A percentile compares a stretch with the other conserved stretches of the same genome.
Evolutionary conservation across 1,139 yeast genomes (phyloP).

Genomic region (Pichia sp.): DNA sequence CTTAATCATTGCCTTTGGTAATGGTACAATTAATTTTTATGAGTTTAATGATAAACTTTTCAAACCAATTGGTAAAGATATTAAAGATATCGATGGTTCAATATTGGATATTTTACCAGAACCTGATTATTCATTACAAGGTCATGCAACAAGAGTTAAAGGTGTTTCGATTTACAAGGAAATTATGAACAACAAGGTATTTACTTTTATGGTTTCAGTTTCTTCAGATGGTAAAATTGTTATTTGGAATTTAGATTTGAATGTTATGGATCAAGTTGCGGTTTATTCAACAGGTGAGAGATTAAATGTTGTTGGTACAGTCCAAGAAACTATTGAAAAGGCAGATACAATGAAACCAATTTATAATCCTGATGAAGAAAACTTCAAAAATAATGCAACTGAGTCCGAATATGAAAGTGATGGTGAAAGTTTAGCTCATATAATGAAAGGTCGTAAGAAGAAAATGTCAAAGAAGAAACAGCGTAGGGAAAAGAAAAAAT

Average conservation of each 20-base stretch:
- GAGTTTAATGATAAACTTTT: slow-evolving; percentile 34
- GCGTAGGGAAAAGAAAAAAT: slow-evolving; percentile 37
- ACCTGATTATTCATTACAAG: slow-evolving; percentile 56
- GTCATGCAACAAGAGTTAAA: slow-evolving; percentile 83
- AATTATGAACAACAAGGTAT: slow-evolving; percentile 9
- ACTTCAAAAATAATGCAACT: slow-evolving; percentile 29
- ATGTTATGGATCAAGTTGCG: slow-evolving; percentile 69
- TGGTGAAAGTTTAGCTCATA: slow-evolving; percentile 44
- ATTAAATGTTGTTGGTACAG: slow-evolving; percentile 74
- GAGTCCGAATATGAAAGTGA: slow-evolving; percentile 66
- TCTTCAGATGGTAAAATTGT: slow-evolving; percentile 92
- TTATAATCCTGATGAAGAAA: slow-evolving; percentile 33
- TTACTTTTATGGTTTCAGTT: slow-evolving; percentile 59
- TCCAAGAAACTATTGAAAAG: slow-evolving; percentile 76
- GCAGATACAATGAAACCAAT: slow-evolving; percentile 62
- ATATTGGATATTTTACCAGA: slow-evolving; percentile 25
- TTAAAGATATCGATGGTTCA: slow-evolving; percentile 12
- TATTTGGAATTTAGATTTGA: slow-evolving; percentile 78
- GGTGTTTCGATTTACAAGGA: slow-evolving; percentile 55
- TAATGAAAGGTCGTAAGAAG: slow-evolving; percentile 39
- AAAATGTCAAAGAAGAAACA: slow-evolving; percentile 37
- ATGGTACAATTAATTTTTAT: slow-evolving; percentile 65
- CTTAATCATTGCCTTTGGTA: slow-evolving; percentile 60
- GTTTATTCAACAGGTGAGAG: slow-evolving; percentile 92
- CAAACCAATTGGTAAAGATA: slow-evolving; percentile 12